Evolutionary conservation across 768 basidiomycete genomes (phyloP), one percentile per base, ranked within the genome.

Genomic region (Hysterangium stoloniferum): DNA sequence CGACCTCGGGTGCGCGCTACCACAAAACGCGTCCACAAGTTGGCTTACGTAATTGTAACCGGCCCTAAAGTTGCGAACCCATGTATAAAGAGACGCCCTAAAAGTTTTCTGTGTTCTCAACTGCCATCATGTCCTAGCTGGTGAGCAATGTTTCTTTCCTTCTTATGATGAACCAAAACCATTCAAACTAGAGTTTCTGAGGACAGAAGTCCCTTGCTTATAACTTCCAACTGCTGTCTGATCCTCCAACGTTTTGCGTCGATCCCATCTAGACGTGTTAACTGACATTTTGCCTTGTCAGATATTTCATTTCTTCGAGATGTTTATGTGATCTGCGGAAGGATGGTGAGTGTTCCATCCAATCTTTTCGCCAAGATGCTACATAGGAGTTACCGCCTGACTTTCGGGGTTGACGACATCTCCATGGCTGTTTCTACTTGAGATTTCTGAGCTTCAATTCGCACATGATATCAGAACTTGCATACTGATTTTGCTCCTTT

Each of bases 121-220:
- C 44, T 31, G 8, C 46, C 31, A 51, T 20, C 29, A 51, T 40
- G 49, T 28, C 15, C 37, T 19, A 49, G 35, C 12, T 12, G 40
- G 49, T 51, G 38, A 40, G 49, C 22, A 15, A 28, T 9, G 12
- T 12, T 51, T 32, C 27, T 11, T 15, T 25, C 24, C 11, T 32
- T 19, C 15, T 19, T 22, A 29, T 6, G 81, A 84, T 82, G 83
- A 86, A 70, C 55, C 67, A 62, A 72, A 68, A 70, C 61, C 66
- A 75, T 79, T 84, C 85, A 89, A 89, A 89, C 86, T 89, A 89
- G 85, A 88, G 85, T 89, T 81, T 87, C 75, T 88, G 86, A 89
- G 86, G 67, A 80, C 73, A 66, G 53, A 6, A 66, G 76, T 77
- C 69, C 82, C 59, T 82, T 87, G 86, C 76, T 86, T 82, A 54